A percentile compares a stretch with the other conserved stretches of the same genome.
Conservation (phyloP, 2,329 filamentous ascomycete genomes). For the Venturia pyrina region DNA sequence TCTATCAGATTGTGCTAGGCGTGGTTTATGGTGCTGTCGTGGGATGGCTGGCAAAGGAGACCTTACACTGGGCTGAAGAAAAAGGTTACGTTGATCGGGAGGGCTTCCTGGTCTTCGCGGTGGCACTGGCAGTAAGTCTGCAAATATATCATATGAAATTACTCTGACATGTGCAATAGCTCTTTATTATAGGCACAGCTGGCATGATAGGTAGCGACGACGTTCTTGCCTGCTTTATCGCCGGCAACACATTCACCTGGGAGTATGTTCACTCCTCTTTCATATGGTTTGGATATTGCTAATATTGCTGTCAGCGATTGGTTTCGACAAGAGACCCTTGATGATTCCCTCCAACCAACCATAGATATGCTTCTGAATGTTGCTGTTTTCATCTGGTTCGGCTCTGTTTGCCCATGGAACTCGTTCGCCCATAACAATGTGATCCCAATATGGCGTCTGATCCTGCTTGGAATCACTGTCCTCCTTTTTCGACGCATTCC, state of each 20-base stretch:
- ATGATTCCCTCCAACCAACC: conserved; percentile 87
- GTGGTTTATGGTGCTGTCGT: conserved; percentile 51
- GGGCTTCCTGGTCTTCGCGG: conserved; percentile 78
- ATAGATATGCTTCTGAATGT: conserved; percentile 93
- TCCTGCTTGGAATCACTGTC: conserved; percentile 64
- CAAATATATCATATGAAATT: not conserved
- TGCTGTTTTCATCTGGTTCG: conserved; percentile 82
- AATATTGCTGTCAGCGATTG: conserved; percentile 49
- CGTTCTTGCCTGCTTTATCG: conserved; percentile 50
- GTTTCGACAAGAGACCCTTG: conserved; percentile 81
- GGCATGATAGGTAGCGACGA: conserved; percentile 50
- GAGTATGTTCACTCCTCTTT: conserved; percentile 41
- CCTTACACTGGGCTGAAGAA: conserved; percentile 77
- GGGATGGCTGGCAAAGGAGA: conserved; percentile 70
- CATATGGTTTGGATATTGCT: not conserved
- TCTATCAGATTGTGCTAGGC: conserved; percentile 49
- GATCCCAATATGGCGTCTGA: conserved; percentile 62
- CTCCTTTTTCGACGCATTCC: conserved; percentile 70
- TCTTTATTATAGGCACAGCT: conserved; percentile 49
- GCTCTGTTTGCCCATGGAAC: conserved; percentile 73
- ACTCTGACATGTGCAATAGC: conserved; percentile 39
- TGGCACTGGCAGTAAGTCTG: conserved; percentile 60
- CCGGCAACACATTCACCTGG: conserved; percentile 52
- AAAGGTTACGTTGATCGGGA: conserved; percentile 75
- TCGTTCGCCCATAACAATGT: conserved; percentile 57